These are phyloP conservation scores for Boletus mariae DNA, from an alignment of 1,284 basidiomycete genomes.

Conservation along the genomic window DNA sequence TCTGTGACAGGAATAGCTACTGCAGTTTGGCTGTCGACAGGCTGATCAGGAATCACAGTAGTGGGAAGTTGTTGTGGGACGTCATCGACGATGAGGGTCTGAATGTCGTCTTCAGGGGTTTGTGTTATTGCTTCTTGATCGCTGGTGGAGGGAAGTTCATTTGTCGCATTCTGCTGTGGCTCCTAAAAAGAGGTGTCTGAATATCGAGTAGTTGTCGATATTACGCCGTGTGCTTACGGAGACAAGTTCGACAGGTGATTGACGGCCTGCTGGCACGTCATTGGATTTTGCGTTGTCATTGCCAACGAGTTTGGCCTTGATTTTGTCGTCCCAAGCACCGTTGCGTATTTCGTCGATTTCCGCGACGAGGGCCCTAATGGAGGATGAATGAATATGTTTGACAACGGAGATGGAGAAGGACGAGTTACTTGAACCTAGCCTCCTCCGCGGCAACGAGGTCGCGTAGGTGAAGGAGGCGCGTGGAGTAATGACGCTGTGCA, in stretches of 20 bases:
- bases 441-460: slow-evolving; percentile 70
- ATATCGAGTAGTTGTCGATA: neutral
- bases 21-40: slow-evolving; percentile 9
- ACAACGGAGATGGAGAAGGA: neutral
- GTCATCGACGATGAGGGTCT: slow-evolving; percentile 5
- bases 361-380: slow-evolving; percentile 47
- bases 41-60: neutral
- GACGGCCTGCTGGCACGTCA: slow-evolving; percentile 11
- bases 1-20: slow-evolving; percentile 12
- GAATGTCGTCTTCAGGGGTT: slow-evolving; percentile 7
- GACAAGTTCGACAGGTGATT: neutral
- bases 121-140: neutral
- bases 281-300: slow-evolving; percentile 5
- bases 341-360: slow-evolving; percentile 75
- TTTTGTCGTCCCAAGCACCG: slow-evolving; percentile 63
- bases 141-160: slow-evolving; percentile 5
- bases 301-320: slow-evolving; percentile 41
- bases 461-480: slow-evolving; percentile 68
- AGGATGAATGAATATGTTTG: neutral
- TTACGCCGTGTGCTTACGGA: slow-evolving; percentile 11
- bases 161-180: slow-evolving; percentile 2
- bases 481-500: slow-evolving; percentile 69
- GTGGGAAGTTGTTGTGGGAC: neutral
- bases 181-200: slow-evolving; percentile 12
- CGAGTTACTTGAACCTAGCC: slow-evolving; percentile 66